Percentiles rank a stretch among this genome's conserved stretches.
These are phyloP conservation scores for Polytolypa hystricis DNA, from an alignment of 2,329 filamentous ascomycete genomes.

Conservation along the genomic window DNA sequence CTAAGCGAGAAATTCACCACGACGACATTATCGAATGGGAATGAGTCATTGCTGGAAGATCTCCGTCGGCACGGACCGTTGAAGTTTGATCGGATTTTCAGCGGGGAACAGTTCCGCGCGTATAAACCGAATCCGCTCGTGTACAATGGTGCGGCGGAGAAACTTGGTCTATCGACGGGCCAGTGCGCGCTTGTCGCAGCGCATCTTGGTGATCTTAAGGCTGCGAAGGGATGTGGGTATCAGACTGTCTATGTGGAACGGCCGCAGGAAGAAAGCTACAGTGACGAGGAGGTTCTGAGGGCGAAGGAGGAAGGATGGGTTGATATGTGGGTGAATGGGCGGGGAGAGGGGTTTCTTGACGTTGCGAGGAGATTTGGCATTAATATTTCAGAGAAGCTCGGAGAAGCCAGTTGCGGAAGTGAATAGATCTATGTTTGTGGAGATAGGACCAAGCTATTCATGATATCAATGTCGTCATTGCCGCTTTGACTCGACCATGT, in stretches of 20 bases:
- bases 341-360: slow-evolving; percentile 39
- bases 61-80: slow-evolving; percentile 46
- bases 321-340: slow-evolving; percentile 44
- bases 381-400: too few species aligned
- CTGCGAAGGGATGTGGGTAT: slow-evolving; percentile 49
- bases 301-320: slow-evolving; percentile 45
- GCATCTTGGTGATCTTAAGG: slow-evolving; percentile 54
- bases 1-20: slow-evolving; percentile 46
- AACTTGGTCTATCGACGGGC: slow-evolving; percentile 41
- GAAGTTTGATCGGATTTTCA: slow-evolving; percentile 48
- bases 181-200: slow-evolving; percentile 65
- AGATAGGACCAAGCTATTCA: too few species aligned
- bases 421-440: too few species aligned
- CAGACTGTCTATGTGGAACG: slow-evolving; percentile 60
- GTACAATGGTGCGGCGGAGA: slow-evolving; percentile 52
- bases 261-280: slow-evolving; percentile 50
- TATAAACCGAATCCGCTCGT: slow-evolving; percentile 58
- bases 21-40: slow-evolving; percentile 59
- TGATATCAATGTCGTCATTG: too few species aligned
- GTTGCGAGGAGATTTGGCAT: slow-evolving; percentile 32
- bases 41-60: slow-evolving; percentile 49
- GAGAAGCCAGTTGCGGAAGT: too few species aligned
- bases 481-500: too few species aligned
- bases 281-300: slow-evolving; percentile 37
- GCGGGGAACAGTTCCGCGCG: slow-evolving; percentile 52